These are phyloP conservation scores for Verticillium isaacii DNA, from an alignment of 2,329 filamentous ascomycete species.

Conservation along the genomic window DNA sequence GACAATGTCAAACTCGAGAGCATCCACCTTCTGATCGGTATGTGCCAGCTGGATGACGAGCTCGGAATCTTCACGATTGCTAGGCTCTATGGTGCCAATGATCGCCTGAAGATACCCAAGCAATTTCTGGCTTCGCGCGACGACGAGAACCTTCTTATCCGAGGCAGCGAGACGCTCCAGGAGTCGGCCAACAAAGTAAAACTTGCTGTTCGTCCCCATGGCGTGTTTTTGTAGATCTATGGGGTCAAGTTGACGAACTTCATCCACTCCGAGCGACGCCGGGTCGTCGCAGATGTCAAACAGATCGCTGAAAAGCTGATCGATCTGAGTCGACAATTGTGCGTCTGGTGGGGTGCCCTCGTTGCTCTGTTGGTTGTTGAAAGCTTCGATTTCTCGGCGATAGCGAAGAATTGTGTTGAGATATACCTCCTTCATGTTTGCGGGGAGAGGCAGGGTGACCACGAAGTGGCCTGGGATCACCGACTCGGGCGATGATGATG, in stretches of 20 bases:
- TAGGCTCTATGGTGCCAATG: constrained; percentile 21
- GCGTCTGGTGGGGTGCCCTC: constrained; percentile 17
- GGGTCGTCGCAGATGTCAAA: constrained; percentile 54
- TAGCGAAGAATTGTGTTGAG: constrained; percentile 40
- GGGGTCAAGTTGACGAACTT: constrained; percentile 29
- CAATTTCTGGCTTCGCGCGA: constrained; percentile 45
- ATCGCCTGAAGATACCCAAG: constrained; percentile 49
- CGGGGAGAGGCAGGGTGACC: constrained; percentile 53
- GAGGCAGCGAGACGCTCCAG: constrained; percentile 36
- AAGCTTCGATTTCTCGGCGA: constrained; percentile 38
- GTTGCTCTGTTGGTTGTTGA: constrained; percentile 22
- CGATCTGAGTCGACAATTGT: constrained; percentile 38
- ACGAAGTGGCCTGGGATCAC: constrained; percentile 31
- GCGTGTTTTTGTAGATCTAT: constrained; percentile 46
- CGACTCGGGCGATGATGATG: not conserved
- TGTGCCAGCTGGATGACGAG: constrained; percentile 36
- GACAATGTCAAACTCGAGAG: constrained; percentile 41
- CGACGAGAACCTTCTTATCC: constrained; percentile 45
- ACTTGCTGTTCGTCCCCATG: constrained; percentile 54
- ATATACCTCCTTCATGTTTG: constrained; percentile 48
- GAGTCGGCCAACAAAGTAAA: constrained; percentile 53
- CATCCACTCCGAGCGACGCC: constrained; percentile 42
- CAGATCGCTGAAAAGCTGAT: constrained; percentile 45
- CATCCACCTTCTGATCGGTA: constrained; percentile 30
- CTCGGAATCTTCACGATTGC: constrained; percentile 15